Evolutionary conservation across 495 filamentous ascomycete genomes (phyloP).

Genomic region (Aspergillus indologenus): DNA sequence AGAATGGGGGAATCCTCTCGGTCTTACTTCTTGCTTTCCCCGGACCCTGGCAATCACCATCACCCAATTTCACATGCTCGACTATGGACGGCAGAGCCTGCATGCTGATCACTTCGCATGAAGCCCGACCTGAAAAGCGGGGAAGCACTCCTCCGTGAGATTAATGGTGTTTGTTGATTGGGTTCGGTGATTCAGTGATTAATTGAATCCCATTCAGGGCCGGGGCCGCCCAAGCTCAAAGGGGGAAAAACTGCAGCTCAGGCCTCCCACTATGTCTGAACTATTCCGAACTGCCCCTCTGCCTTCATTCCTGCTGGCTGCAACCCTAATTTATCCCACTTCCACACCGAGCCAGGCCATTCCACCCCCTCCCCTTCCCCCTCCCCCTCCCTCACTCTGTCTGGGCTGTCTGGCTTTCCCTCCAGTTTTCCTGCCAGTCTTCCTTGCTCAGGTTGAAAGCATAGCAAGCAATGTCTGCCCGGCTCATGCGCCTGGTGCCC

Average conservation of each 20-base stretch:
- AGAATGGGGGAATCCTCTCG: neutral
- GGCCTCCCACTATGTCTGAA: no score
- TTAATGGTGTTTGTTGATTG: no score
- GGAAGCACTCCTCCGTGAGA: neutral
- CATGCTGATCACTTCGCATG: neutral
- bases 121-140: neutral
- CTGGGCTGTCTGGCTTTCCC: no score
- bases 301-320: neutral
- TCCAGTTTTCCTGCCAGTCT: neutral
- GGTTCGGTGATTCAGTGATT: no score
- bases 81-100: no score
- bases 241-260: neutral
- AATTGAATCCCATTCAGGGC: neutral
- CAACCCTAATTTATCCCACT: conserved; percentile 5
- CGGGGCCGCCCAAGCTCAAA: neutral
- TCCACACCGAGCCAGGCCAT: neutral
- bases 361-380: neutral
- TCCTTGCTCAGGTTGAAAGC: neutral
- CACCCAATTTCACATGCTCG: neutral
- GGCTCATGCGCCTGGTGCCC: conserved; percentile 2
- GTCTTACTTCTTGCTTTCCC: no score
- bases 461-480: neutral
- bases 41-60: neutral
- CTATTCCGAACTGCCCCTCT: no score
- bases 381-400: neutral